Evolutionary conservation across 2,329 filamentous ascomycete genomes (phyloP).

Genomic region (Claviceps fusiformis): DNA sequence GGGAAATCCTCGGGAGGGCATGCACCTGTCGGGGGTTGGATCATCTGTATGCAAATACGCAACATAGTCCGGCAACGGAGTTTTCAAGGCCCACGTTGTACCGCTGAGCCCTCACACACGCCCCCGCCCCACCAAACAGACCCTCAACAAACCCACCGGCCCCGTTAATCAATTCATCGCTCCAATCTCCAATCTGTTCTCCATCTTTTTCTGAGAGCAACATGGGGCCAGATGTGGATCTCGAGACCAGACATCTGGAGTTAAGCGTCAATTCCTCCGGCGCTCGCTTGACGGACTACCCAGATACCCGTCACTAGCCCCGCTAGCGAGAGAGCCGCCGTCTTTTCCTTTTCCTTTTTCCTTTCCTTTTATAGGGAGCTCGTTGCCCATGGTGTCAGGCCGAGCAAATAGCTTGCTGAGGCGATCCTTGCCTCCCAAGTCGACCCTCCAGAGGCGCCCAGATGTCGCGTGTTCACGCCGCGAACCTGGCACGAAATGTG

Average conservation of each 20-base stretch:
- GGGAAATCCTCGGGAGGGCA: background rate
- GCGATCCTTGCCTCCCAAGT: slow-evolving; percentile 13
- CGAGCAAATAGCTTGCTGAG: slow-evolving; percentile 16
- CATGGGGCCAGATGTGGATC: background rate
- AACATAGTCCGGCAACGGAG: background rate
- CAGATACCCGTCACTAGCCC: background rate
- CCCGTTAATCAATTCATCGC: background rate
- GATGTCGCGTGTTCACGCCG: slow-evolving; percentile 8
- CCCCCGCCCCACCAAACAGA: background rate
- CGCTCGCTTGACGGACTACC: no score
- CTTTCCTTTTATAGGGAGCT: background rate
- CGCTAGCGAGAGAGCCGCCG: background rate
- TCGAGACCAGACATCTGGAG: background rate
- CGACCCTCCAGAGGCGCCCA: slow-evolving; percentile 11
- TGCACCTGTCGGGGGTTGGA: slow-evolving; percentile 1
- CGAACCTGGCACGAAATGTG: slow-evolving; percentile 12
- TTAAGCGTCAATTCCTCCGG: background rate
- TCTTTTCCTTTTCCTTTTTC: background rate
- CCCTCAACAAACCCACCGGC: background rate
- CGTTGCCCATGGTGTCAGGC: background rate
- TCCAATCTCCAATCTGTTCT: no score
- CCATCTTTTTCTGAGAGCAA: background rate
- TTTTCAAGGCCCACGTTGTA: no score
- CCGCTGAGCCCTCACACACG: background rate
- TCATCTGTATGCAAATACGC: background rate